These are phyloP conservation scores for Meredithiella fracta DNA, from an alignment of 2,329 filamentous ascomycete genomes.

Conservation along the genomic window DNA sequence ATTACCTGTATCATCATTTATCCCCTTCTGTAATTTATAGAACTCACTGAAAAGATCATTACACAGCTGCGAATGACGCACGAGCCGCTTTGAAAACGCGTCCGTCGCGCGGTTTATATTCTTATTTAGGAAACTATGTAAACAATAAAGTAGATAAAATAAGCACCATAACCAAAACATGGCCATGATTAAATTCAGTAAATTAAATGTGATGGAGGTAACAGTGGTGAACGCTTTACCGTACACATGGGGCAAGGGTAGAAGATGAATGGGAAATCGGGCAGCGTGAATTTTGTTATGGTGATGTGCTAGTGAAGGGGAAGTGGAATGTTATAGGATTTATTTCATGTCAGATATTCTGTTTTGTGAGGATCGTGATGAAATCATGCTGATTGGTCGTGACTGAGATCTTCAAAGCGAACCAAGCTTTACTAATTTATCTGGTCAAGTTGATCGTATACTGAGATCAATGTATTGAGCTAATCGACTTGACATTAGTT, in stretches of 20 bases:
- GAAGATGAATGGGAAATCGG: not conserved
- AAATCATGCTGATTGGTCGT: not conserved
- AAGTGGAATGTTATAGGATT: not conserved
- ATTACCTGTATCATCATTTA: too few relatives aligned
- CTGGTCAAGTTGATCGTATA: not conserved
- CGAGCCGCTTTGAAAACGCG: not conserved
- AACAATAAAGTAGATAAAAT: not conserved
- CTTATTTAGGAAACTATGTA: constrained; percentile 3
- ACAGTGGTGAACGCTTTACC: not conserved
- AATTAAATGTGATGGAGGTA: not conserved
- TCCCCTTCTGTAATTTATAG: too few relatives aligned
- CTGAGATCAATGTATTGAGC: too few relatives aligned
- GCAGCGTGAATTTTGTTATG: not conserved
- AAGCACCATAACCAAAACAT: not conserved
- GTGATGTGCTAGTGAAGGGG: not conserved
- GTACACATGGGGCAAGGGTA: too few relatives aligned
- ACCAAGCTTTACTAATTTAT: not conserved
- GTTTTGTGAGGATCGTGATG: not conserved
- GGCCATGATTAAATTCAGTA: not conserved
- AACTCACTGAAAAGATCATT: not conserved
- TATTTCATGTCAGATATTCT: not conserved
- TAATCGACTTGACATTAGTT: too few relatives aligned
- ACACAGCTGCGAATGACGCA: not conserved
- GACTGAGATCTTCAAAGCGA: not conserved
- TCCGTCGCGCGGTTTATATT: not conserved